Conservation (phyloP, 192 early-diverging fungal genomes). For the Jimgerdemannia flammicorona region DNA sequence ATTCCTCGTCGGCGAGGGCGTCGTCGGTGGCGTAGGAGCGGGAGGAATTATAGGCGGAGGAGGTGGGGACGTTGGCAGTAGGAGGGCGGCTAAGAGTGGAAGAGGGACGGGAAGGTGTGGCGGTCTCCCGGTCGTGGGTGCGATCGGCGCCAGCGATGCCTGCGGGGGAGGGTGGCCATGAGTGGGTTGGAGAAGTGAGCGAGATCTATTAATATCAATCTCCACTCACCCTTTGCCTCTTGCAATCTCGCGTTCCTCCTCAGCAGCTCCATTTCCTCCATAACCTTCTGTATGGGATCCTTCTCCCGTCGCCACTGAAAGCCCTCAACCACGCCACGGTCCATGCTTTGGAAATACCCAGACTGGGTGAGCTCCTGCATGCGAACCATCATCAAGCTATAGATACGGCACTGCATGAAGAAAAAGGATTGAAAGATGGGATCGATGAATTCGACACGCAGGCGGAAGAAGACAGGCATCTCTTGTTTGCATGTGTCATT, state of each 20-base stretch:
- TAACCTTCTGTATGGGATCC: constrained; percentile 11
- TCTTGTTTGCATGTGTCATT: constrained; percentile 80
- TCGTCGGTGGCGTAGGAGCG: constrained; percentile 11
- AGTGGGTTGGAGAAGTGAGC: neutral
- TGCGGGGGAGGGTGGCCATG: neutral
- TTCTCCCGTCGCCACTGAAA: constrained; percentile 36
- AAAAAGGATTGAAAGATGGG: constrained; percentile 86
- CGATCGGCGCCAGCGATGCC: neutral
- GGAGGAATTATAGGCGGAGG: constrained; percentile 10
- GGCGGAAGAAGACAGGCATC: constrained; percentile 74
- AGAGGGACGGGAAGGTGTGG: neutral
- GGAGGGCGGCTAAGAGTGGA: neutral
- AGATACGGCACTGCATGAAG: constrained; percentile 77
- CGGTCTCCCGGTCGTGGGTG: neutral
- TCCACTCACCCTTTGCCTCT: constrained; percentile 28
- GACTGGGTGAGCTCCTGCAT: constrained; percentile 47
- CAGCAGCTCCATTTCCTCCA: constrained; percentile 28
- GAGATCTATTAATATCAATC: neutral
- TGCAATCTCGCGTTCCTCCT: constrained; percentile 9
- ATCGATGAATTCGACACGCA: constrained; percentile 76
- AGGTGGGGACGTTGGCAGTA: neutral
- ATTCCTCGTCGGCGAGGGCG: neutral
- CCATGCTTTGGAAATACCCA: constrained; percentile 52
- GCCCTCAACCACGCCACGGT: constrained; percentile 35
- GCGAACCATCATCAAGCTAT: constrained; percentile 59